Conservation (phyloP, 2,329 filamentous ascomycete species). For the Scedosporium apiospermum region DNA sequence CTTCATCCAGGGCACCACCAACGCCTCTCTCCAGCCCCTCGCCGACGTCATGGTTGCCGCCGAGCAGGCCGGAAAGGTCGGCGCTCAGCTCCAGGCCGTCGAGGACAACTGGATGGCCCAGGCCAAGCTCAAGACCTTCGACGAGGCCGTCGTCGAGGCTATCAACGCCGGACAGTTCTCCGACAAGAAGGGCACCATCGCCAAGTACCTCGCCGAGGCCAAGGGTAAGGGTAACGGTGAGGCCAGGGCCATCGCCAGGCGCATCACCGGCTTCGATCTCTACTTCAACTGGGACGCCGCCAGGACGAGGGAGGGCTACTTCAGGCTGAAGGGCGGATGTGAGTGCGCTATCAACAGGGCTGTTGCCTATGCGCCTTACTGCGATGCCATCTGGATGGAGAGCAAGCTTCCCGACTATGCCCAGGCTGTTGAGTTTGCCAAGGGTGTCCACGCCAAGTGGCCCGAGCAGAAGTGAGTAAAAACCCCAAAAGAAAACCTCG, state of each 20-base stretch:
- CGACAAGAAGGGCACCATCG: constrained; percentile 56
- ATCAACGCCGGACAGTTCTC: constrained; percentile 60
- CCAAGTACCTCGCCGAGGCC: constrained; percentile 55
- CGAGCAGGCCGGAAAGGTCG: constrained; percentile 71
- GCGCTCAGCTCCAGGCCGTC: constrained; percentile 74
- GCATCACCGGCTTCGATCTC: constrained; percentile 68
- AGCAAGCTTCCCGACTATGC: constrained; percentile 86
- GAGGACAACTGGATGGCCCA: constrained; percentile 80
- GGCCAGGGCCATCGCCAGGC: constrained; percentile 68
- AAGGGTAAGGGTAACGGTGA: constrained; percentile 83
- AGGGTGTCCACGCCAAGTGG: constrained; percentile 88
- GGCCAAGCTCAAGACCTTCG: constrained; percentile 78
- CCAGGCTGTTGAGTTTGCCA: constrained; percentile 88
- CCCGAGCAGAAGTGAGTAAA: constrained; percentile 82
- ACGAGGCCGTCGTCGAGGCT: constrained; percentile 76
- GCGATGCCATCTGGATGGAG: constrained; percentile 99
- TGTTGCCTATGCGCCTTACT: constrained; percentile 84
- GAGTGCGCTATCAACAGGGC: constrained; percentile 87
- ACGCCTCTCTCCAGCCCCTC: constrained; percentile 72
- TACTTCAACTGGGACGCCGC: constrained; percentile 95
- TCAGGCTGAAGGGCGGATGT: constrained; percentile 83
- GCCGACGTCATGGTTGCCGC: constrained; percentile 86
- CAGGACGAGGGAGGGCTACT: constrained; percentile 89
- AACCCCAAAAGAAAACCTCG: neutral
- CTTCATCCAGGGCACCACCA: constrained; percentile 87